Percentiles rank a stretch among this genome's conserved stretches.
These are phyloP conservation scores for Lactifluus rugatus DNA, from an alignment of 768 basidiomycete species.

Conservation along the genomic window DNA sequence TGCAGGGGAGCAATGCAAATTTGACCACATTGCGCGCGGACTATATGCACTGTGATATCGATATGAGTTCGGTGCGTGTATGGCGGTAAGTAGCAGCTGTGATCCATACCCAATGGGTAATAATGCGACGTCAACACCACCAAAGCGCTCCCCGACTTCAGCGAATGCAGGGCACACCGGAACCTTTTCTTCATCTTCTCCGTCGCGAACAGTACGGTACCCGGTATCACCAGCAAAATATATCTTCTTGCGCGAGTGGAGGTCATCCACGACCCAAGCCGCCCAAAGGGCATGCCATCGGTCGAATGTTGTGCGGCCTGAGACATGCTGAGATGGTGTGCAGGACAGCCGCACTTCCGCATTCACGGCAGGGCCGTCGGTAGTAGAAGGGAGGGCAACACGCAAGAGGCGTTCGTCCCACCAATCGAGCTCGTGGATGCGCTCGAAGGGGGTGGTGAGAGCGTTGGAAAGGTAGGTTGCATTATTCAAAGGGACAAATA, in stretches of 20 bases:
- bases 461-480: slow-evolving; percentile 24
- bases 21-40: slow-evolving; percentile 45
- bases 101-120: slow-evolving; percentile 57
- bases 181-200: slow-evolving; percentile 39
- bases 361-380: background rate
- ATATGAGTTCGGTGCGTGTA: background rate
- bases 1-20: slow-evolving; percentile 56
- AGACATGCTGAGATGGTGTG: slow-evolving; percentile 58
- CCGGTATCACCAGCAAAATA: slow-evolving; percentile 69
- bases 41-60: slow-evolving; percentile 45
- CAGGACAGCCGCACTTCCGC: slow-evolving; percentile 41
- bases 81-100: background rate
- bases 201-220: slow-evolving; percentile 38
- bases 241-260: slow-evolving; percentile 37
- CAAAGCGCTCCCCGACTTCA: slow-evolving; percentile 55
- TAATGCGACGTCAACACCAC: slow-evolving; percentile 56
- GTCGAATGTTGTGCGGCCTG: slow-evolving; percentile 41
- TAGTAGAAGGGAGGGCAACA: slow-evolving; percentile 23
- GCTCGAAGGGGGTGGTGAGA: slow-evolving; percentile 25
- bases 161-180: slow-evolving; percentile 64
- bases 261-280: slow-evolving; percentile 52
- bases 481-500: slow-evolving; percentile 42
- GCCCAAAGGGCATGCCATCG: slow-evolving; percentile 54
- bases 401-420: slow-evolving; percentile 31
- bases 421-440: slow-evolving; percentile 43